phyloP scores from a whole-genome alignment of 805 yeast species.

The Lipomyces lipofer region DNA sequence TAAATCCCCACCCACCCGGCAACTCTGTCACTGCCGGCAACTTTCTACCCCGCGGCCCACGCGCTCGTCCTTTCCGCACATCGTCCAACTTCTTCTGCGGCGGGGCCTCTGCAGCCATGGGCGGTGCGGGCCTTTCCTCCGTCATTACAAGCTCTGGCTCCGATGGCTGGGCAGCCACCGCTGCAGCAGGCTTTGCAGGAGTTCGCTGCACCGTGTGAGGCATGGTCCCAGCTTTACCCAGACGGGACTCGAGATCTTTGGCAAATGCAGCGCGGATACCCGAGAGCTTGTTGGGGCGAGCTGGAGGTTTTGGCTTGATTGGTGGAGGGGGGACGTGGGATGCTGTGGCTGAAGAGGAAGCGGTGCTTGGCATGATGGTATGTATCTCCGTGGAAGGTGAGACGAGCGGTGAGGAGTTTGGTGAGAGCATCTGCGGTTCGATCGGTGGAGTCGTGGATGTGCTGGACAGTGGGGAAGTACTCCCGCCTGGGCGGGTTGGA shows the following conservation, averaged over 20 bases:
- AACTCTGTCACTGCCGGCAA: constrained; percentile 55
- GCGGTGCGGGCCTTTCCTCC: constrained; percentile 13
- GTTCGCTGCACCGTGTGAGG: constrained; percentile 50
- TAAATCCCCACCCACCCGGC: constrained; percentile 33
- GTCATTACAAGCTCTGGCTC: background rate
- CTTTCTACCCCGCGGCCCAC: constrained; percentile 73
- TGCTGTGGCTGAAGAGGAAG: background rate
- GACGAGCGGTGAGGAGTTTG: no score
- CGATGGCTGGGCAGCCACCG: background rate
- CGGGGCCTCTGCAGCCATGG: constrained; percentile 5
- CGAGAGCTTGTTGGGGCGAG: constrained; percentile 37
- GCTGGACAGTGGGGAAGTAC: no score
- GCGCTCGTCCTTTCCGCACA: constrained; percentile 55
- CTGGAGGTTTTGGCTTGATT: constrained; percentile 24
- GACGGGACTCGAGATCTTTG: constrained; percentile 59
- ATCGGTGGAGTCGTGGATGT: no score
- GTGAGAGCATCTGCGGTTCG: no score
- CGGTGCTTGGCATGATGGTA: no score
- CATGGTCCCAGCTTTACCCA: constrained; percentile 49
- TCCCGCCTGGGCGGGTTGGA: no score
- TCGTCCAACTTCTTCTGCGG: constrained; percentile 37
- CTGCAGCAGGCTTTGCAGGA: background rate
- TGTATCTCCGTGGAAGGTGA: no score
- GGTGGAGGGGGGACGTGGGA: constrained; percentile 3
- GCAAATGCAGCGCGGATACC: constrained; percentile 52